Conservation (phyloP, 192 early-diverging fungal species). For the Umbelopsis ramanniana region DNA sequence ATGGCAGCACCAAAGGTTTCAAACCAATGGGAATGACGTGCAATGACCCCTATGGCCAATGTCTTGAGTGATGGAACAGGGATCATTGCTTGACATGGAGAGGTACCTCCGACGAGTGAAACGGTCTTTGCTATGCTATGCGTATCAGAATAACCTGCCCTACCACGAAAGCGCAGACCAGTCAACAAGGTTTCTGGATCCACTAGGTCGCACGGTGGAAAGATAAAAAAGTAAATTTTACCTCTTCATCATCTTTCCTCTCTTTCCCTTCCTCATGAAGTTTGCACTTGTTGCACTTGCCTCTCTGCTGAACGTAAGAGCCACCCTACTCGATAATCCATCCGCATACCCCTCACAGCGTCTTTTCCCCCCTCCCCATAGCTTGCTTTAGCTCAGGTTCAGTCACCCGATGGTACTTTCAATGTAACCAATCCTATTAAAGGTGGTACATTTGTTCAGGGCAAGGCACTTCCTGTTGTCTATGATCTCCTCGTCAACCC, state of each 20-base stretch:
- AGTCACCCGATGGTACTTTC: slow-evolving; percentile 7
- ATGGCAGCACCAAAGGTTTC: not conserved
- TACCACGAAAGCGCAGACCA: no score
- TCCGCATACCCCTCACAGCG: not conserved
- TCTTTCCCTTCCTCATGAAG: not conserved
- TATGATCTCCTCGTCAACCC: slow-evolving; percentile 16
- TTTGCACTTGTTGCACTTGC: slow-evolving; percentile 5
- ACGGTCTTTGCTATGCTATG: no score
- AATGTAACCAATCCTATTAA: slow-evolving; percentile 4
- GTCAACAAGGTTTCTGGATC: no score
- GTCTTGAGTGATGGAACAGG: not conserved
- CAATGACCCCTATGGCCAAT: not conserved
- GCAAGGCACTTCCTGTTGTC: not conserved
- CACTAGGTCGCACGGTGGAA: no score
- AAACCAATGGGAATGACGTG: not conserved
- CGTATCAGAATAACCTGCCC: no score
- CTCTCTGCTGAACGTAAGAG: not conserved
- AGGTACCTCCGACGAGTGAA: not conserved
- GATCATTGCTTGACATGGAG: not conserved
- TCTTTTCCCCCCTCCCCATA: not conserved
- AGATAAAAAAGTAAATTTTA: not conserved
- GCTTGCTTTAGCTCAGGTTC: not conserved
- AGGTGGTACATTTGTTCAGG: slow-evolving; percentile 11
- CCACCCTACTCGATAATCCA: not conserved
- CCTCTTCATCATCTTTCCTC: not conserved